Base-by-base conservation (phyloP, 768 basidiomycete species). In the Agrocybe chaxingu region DNA sequence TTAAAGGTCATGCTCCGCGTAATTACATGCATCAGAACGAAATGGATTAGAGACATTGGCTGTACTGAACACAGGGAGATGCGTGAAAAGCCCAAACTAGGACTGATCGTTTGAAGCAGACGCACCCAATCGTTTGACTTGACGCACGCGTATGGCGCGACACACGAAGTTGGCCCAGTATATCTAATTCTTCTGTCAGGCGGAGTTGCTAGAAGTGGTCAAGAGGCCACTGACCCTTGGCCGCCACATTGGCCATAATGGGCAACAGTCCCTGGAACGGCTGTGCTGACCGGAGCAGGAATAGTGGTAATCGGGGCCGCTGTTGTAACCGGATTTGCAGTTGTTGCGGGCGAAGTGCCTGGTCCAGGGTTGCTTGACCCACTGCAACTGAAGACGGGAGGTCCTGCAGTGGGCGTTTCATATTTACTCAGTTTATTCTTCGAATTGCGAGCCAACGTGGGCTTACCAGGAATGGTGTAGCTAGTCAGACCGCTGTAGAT, bases 171-270 rank as follows among this genome's bases (percentile, higher is more conserved):
- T 1, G 71, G 56, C 9, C 73, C 73, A 12, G 66, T 65, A 54
- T 66, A 75, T 24, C 65, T 64, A 39, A 29, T 12, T 13, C 13
- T 42, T 42, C 16, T 37, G 46, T 32, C 29, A 19, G 8, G 16
- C 30, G 13, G 3, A 10, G 42, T 33, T 36, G 24, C 19, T 10
- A 33, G 7, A 44, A 12, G 35, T 29, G 2, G 8, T 4, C 35
- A 13, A 49, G 51, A 45, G 45, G 62, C 30, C 11, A 59, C 68
- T 48, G 51, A 71, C 69, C 58, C 64, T 24, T 54, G 45, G n/a
- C 74, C 74, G 37, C 74, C 74, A 36, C 74, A 75, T 52, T 76
- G 74, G 3, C 68, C 76, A 29, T 68, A 78, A 7, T 75, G 72
- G 3, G 65, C 60, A 13, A 70, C 73, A 31, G 68, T 69, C 6